Conservation (phyloP, 805 yeast genomes). For the Cyberlindnera bimundalis region DNA sequence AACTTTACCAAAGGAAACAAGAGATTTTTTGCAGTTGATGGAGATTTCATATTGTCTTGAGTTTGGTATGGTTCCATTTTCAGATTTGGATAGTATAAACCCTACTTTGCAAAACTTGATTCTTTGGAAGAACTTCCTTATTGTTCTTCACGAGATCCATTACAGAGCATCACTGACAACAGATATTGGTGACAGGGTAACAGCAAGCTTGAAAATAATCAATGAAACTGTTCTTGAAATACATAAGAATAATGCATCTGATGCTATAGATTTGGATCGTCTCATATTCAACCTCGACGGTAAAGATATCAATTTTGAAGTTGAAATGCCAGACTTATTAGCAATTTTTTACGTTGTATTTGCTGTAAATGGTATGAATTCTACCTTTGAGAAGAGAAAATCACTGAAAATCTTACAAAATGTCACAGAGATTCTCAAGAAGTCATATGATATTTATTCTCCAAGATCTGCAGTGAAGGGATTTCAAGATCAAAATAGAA, state of each 20-base stretch:
- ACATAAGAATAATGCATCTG: no score
- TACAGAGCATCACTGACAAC: no score
- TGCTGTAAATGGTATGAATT: slow-evolving; percentile 14
- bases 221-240: slow-evolving; percentile 1
- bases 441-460: not conserved
- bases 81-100: not conserved
- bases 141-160: slow-evolving; percentile 5
- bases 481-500: not conserved
- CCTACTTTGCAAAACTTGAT: not conserved
- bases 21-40: slow-evolving; percentile 8
- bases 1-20: slow-evolving; percentile 3
- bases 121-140: slow-evolving; percentile 1
- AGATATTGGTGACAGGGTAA: no score
- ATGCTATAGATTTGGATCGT: no score
- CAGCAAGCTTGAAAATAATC: not conserved
- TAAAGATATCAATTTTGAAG: not conserved
- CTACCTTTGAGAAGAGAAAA: slow-evolving; percentile 24
- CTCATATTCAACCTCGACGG: no score
- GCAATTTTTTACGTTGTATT: slow-evolving; percentile 5
- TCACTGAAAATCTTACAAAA: slow-evolving; percentile 11
- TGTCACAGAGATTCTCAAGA: not conserved
- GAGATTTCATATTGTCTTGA: slow-evolving; percentile 15
- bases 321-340: not conserved
- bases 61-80: slow-evolving; percentile 11
- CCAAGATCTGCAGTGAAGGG: not conserved